Percentiles rank a stretch among this genome's conserved stretches.
phyloP scores from a whole-genome alignment of 192 early-diverging fungal genomes.

The Backusella macrospora region DNA sequence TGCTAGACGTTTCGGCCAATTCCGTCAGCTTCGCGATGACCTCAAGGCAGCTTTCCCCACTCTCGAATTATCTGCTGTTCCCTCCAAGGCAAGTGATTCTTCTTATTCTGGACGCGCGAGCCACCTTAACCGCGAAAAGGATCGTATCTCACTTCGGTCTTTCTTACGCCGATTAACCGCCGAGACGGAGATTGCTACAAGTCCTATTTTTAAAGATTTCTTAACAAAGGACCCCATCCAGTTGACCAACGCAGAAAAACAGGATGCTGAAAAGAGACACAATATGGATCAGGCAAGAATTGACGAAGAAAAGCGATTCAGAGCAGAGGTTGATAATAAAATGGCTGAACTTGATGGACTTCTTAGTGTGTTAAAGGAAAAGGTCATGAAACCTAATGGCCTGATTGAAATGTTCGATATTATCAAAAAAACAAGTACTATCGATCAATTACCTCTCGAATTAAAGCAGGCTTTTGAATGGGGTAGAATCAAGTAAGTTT shows the following conservation, averaged over 20 bases:
- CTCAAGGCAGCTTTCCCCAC: constrained; percentile 48
- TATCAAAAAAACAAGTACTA: constrained; percentile 36
- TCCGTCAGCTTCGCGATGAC: constrained; percentile 45
- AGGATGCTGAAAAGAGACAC: constrained; percentile 41
- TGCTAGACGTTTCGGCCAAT: constrained; percentile 49
- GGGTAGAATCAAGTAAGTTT: constrained; percentile 55
- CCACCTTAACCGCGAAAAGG: constrained; percentile 49
- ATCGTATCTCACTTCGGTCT: constrained; percentile 49
- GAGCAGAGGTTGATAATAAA: constrained; percentile 48
- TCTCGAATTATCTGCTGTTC: constrained; percentile 47
- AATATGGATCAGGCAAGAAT: constrained; percentile 45
- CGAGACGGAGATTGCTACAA: constrained; percentile 37
- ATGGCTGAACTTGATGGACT: constrained; percentile 50
- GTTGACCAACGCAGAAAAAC: constrained; percentile 41
- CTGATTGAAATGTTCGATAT: constrained; percentile 34
- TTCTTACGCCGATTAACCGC: constrained; percentile 47
- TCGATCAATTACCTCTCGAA: constrained; percentile 47
- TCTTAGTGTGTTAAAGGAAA: constrained; percentile 49
- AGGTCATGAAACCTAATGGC: constrained; percentile 48
- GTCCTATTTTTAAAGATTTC: constrained; percentile 40
- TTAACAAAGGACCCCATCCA: constrained; percentile 44
- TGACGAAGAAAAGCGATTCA: constrained; percentile 49
- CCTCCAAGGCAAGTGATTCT: constrained; percentile 40
- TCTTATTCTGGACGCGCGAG: constrained; percentile 22
- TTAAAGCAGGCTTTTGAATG: constrained; percentile 55